A percentile compares a stretch with the other conserved stretches of the same genome.
Conservation (phyloP, 371 early-diverging fungal genomes). For the Mortierella polycephala region DNA sequence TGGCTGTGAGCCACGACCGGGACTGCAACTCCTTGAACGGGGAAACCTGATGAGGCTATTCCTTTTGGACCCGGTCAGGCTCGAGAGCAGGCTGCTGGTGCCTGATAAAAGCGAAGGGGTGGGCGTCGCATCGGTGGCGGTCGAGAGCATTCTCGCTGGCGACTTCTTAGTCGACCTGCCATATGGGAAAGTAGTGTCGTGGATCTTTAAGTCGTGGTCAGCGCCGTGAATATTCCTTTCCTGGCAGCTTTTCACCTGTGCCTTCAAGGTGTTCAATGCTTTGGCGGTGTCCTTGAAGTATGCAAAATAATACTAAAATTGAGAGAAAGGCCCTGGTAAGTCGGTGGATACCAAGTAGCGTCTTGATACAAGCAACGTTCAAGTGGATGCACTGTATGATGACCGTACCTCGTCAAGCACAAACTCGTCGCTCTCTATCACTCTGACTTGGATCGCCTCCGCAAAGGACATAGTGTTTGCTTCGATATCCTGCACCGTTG, state of each 20-base stretch:
- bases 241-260: conserved; percentile 49
- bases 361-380: background rate
- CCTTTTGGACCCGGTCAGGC: conserved; percentile 13
- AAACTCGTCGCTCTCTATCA: conserved; percentile 70
- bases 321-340: background rate
- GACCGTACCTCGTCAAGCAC: conserved; percentile 71
- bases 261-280: conserved; percentile 54
- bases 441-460: conserved; percentile 68
- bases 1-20: conserved; percentile 41
- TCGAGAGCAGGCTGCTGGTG: conserved; percentile 15
- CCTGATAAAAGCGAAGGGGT: conserved; percentile 8
- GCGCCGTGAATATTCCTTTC: background rate
- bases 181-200: conserved; percentile 43
- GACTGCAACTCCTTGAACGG: conserved; percentile 27
- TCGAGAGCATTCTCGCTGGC: background rate
- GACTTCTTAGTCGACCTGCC: conserved; percentile 11
- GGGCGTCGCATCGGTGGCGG: background rate
- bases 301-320: conserved; percentile 72
- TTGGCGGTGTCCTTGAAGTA: conserved; percentile 68
- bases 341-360: too few relatives aligned
- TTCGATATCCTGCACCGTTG: conserved; percentile 70
- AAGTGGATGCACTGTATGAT: background rate
- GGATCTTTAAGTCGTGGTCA: conserved; percentile 19
- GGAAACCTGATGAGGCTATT: conserved; percentile 2
- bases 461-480: conserved; percentile 69